Base-by-base conservation (phyloP, 2,329 filamentous ascomycete genomes). In the Nakataea oryzae region DNA sequence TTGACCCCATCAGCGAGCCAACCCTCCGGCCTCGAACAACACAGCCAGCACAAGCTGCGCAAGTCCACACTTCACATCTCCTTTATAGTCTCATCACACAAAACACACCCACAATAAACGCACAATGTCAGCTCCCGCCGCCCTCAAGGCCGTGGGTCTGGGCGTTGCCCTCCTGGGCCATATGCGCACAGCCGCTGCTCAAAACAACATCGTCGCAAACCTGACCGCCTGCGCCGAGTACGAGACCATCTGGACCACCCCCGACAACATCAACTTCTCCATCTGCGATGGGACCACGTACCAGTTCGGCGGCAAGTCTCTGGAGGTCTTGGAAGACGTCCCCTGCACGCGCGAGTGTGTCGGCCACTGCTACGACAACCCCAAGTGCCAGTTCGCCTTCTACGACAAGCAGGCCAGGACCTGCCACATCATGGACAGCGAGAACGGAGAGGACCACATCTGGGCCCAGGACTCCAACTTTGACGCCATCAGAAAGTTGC, bases 81-180 rank as follows among this genome's bases (percentile, higher is more conserved):
- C 76, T 57, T 59, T 47, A 13, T 21, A 17, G 41, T 50, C 41
- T n/a, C 21, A 9, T 50, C 11, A 47, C 14, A 50, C 56, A 32
- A 7, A 27, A 59, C 8, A 17, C 13, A 8, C 3, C 32, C n/a
- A 41, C 28, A 2, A 21, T 12, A 21, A 24, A n/a, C n/a, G n/a
- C 32, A 59, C 11, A 24, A 59, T 59, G 58, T 50, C 58, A 28
- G 30, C 57, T 47, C n/a, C 47, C n/a, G 28, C 58, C 28, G 26
- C 32, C 1, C 47, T 47, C 26, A 41, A 24, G 58, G 58, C 58
- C 26, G 34, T 59, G 34, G 47, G 58, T 24, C 58, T 59, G n/a
- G 58, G 58, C 28, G 58, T 26, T 24, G 32, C 58, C 8, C 58
- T 59, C 58, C 58, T 59, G 32, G 13, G 58, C 58, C 24, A 59